Evolutionary conservation across 139 green algal genomes (phyloP), one percentile per base, ranked within the genome.

Genomic region (Diplosphaera chodatii): DNA sequence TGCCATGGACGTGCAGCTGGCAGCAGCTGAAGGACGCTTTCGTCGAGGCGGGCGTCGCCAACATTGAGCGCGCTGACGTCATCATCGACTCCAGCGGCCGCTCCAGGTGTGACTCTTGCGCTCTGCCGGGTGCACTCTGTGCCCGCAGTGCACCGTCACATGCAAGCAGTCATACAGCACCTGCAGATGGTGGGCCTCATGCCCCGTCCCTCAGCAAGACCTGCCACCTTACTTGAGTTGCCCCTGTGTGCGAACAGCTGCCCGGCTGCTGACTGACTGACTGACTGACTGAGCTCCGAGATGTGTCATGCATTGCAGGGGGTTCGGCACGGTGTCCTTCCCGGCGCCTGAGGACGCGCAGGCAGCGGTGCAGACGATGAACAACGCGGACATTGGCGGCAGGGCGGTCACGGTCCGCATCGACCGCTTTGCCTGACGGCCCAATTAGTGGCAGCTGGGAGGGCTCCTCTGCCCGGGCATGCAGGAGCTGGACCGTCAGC

Each of bases 1-100:
- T 96, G 23, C 91, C 91, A 0, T 96, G 91, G 91, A 85, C 83
- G 40, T 92, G 83, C 85, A 91, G 86, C 2, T 95, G 90, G 89
- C 88, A 96, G 83, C 77, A 91, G 74, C 83, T 96, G 22, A 92
- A 92, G 79, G 90, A 96, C 68, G 76, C 77, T 1, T 96, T 96
- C 80, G 78, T 69, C 63, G 77, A 88, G 64, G 88, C 79, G 72
- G 76, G 78, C 64, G 48, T 59, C 48, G 48, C 30, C 6, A 63
- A 62, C 2, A 86, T 96, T 27, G 88, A 94, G 72, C 79, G 91
- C 2, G 89, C 91, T 41, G 90, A 96, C 63, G 85, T 96, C 3
- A 87, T 96, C 29, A 83, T 90, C 59, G 91, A 96, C 72, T 80
- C 71, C 37, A 85, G 73, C 34, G 90, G 90, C 0, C 81, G 90